Base-by-base conservation (phyloP, 2,329 filamentous ascomycete genomes). In the Cladosporium austrohemisphaericum region DNA sequence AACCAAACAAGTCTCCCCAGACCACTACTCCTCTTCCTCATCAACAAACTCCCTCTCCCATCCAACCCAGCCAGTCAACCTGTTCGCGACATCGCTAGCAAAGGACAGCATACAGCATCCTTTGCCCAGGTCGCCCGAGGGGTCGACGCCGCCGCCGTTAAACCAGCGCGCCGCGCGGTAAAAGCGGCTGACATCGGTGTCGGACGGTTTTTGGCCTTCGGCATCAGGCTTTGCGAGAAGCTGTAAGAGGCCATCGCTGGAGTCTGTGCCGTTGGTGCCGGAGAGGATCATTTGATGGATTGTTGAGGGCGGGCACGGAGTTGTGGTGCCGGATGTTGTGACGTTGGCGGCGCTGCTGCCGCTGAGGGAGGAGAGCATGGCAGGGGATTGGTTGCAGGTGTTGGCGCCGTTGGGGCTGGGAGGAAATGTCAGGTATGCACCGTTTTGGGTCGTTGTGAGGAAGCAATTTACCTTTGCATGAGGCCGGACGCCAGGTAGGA, bases 91-190 rank as follows among this genome's bases (percentile, higher is more conserved):
- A 54, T 79, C 76, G 13, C 65, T 68, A 13, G 70, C 65, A 57
- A 79, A 80, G 67, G 76, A 79, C 54, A 72, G 71, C 18, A 74
- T 76, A 10, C 68, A 70, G 57, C 75, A 66, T 40, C 72, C 72
- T 46, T 66, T 62, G 32, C 66, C 60, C n/a, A 76, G 57, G 53
- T 74, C 66, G 32, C 60, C 63, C 32, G 56, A 60, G 10, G 53
- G 54, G 10, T 56, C 50, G 14, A 63, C 51, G 14, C 49, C 50
- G 22, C 75, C 75, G 20, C 71, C 73, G 62, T 78, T 78, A 65
- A 77, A 78, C 28, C 72, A 68, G 22, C 74, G 65, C 8, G 74
- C 72, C 1, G 70, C 75, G 51, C 65, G 69, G 62, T 77, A 78
- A 65, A 69, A 76, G 18, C 35, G 32, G 44, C 33, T 47, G 33